A percentile compares a stretch with the other conserved stretches of the same genome.
phyloP scores from a whole-genome alignment of 2,329 filamentous ascomycete genomes.

The Coleophoma cylindrospora region DNA sequence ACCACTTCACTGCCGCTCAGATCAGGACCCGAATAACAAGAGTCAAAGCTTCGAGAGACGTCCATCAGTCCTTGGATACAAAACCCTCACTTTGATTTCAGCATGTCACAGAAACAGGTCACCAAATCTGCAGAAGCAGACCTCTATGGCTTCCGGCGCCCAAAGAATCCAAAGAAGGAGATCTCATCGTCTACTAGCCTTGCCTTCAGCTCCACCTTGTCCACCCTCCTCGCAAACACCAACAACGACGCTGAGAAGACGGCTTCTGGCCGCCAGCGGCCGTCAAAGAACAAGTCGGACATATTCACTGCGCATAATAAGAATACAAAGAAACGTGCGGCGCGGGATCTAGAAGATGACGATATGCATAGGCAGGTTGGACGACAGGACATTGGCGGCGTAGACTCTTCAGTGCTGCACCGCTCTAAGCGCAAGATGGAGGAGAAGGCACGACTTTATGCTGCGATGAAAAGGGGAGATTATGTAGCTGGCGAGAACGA shows the following conservation, averaged over 20 bases:
- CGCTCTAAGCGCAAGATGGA: constrained; percentile 77
- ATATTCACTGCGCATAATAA: constrained; percentile 66
- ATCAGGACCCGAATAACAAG: too few relatives aligned
- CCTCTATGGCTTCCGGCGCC: constrained; percentile 71
- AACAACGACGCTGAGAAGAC: constrained; percentile 28
- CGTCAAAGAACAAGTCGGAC: constrained; percentile 56
- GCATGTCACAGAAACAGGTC: neutral
- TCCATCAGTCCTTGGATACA: neutral
- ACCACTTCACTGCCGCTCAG: too few relatives aligned
- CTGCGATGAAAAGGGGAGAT: constrained; percentile 86
- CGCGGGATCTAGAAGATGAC: constrained; percentile 47
- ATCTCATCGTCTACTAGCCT: constrained; percentile 69
- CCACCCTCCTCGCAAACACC: constrained; percentile 68
- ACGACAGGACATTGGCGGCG: constrained; percentile 57
- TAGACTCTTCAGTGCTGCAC: constrained; percentile 53
- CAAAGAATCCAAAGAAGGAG: constrained; percentile 63
- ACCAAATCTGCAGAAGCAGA: constrained; percentile 46
- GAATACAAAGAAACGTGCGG: constrained; percentile 56
- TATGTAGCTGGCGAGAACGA: constrained; percentile 56
- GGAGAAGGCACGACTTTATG: constrained; percentile 84
- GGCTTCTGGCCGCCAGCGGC: constrained; percentile 44
- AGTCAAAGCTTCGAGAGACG: too few relatives aligned
- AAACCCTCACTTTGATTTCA: neutral
- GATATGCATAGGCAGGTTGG: constrained; percentile 41
- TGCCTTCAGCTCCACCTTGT: constrained; percentile 84